Base-by-base conservation (phyloP, 2,329 filamentous ascomycete species). In the Ciborinia camelliae region DNA sequence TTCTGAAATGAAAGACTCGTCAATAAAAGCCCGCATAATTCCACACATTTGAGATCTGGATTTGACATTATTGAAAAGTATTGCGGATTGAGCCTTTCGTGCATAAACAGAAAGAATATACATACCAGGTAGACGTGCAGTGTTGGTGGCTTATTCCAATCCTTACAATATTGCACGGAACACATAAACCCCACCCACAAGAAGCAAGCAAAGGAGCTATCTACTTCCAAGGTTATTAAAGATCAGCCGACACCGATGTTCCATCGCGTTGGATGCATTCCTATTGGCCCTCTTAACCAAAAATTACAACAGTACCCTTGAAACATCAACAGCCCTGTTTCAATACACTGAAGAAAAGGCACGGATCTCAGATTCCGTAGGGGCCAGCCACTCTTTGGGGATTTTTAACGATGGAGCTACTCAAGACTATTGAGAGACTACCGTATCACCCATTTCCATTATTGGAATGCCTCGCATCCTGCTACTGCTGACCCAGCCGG, bases 181-280 rank as follows among this genome's bases (percentile, higher is more conserved):
- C 3, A 18, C 23, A 6, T 23, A n/a, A 32, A 43, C 26, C 50
- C 48, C 26, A 57, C 32, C 54, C 54, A 43, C 35, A 8, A 30
- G 26, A 8, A 23, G 3, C 9, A 5, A 26, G 0, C 23, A 43
- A 45, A 45, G 30, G 6, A 3, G 10, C 37, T n/a, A n/a, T n/a
- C n/a, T n/a, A n/a, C n/a, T n/a, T n/a, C n/a, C n/a, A 43, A 43
- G 53, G 37, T 37, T 30, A 20, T 3, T 26, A 26, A 32, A 32
- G 1, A 57, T 57, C 54, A 57, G 54, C 54, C 28, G 39, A 57
- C 20, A n/a, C 28, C 5, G 7, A 45, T n/a, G 54, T 57, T 57
- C 32, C 26, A 57, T 32, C 39, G 2, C 26, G 37, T 15, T 43
- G 30, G 57, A 20, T 26, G 4, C 0, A 4, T 20, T 26, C 30